Evolutionary conservation across 2,329 filamentous ascomycete genomes (phyloP).

Genomic region (Pseudogymnoascus sp.): DNA sequence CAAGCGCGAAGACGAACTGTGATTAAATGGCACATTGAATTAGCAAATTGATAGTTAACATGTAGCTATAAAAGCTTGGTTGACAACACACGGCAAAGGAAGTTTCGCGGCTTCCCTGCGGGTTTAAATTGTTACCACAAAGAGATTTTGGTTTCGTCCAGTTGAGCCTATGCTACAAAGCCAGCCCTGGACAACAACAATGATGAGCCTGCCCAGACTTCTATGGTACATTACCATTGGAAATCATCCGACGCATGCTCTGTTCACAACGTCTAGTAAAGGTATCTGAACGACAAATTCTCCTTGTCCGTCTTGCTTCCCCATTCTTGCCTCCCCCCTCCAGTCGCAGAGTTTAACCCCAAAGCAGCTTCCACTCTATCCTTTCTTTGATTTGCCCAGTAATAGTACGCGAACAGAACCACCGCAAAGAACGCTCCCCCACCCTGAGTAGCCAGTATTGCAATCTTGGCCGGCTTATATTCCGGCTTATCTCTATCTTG

Average conservation of each 20-base stretch:
- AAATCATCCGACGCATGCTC: neutral
- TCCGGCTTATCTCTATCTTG: conserved; percentile 41
- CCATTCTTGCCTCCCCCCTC: conserved; percentile 26
- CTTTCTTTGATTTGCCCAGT: conserved; percentile 23
- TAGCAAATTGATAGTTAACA: neutral
- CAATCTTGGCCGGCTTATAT: conserved; percentile 45
- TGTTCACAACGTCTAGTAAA: neutral
- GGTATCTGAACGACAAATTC: conserved; percentile 26
- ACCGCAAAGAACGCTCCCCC: conserved; percentile 19
- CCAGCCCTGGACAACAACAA: neutral
- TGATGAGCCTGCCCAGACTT: neutral
- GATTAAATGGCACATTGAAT: neutral
- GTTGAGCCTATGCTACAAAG: neutral
- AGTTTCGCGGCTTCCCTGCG: neutral
- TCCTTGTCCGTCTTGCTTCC: conserved; percentile 23
- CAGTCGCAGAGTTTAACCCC: conserved; percentile 19
- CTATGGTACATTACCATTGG: neutral
- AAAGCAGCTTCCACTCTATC: conserved; percentile 17
- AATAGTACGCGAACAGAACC: conserved; percentile 23
- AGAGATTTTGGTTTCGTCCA: neutral
- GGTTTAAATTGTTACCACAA: neutral
- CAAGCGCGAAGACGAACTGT: neutral
- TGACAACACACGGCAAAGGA: neutral
- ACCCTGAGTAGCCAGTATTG: conserved; percentile 35
- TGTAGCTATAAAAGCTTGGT: neutral